Percentiles rank a stretch among this genome's conserved stretches.
Evolutionary conservation across 1,139 yeast species (phyloP).

Genomic region (Hansenula sp.): DNA sequence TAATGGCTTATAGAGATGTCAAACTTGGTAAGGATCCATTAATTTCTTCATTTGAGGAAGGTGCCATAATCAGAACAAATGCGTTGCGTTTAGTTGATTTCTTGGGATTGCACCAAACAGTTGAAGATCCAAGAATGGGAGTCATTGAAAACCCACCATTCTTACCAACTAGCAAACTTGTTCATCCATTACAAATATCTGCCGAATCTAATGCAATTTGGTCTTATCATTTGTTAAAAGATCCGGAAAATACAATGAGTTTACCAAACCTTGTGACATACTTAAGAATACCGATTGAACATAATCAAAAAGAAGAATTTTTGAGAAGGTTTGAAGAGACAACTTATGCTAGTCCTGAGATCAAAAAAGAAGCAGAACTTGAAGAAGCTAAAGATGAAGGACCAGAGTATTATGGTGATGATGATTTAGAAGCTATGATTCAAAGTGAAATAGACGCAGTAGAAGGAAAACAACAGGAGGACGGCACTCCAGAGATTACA

Average conservation of each 20-base stretch:
- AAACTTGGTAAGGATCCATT: slow-evolving; percentile 33
- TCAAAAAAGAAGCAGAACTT: slow-evolving; percentile 5
- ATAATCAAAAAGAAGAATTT: slow-evolving; percentile 44
- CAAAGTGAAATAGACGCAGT: too few relatives aligned
- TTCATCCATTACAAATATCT: slow-evolving; percentile 40
- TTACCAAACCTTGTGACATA: slow-evolving; percentile 43
- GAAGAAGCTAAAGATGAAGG: slow-evolving; percentile 8
- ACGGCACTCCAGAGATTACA: too few relatives aligned
- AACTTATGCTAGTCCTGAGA: slow-evolving; percentile 36
- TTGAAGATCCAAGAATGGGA: slow-evolving; percentile 23
- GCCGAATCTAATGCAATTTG: slow-evolving; percentile 81
- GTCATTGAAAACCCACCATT: slow-evolving; percentile 51
- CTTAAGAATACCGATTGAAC: slow-evolving; percentile 48
- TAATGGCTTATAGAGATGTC: slow-evolving; percentile 52
- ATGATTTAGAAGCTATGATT: too few relatives aligned
- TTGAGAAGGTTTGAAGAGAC: slow-evolving; percentile 41
- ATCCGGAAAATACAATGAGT: slow-evolving; percentile 39
- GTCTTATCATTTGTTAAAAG: slow-evolving; percentile 43
- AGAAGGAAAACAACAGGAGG: too few relatives aligned
- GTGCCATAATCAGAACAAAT: slow-evolving; percentile 42
- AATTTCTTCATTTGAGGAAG: slow-evolving; percentile 39
- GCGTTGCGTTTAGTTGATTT: slow-evolving; percentile 35
- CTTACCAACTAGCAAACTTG: slow-evolving; percentile 50
- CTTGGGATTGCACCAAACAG: slow-evolving; percentile 16
- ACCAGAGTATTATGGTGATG: too few relatives aligned